Evolutionary conservation across 495 filamentous ascomycete species (phyloP), one percentile per base, ranked within the genome.

Genomic region (Clavariopsis aquatica): DNA sequence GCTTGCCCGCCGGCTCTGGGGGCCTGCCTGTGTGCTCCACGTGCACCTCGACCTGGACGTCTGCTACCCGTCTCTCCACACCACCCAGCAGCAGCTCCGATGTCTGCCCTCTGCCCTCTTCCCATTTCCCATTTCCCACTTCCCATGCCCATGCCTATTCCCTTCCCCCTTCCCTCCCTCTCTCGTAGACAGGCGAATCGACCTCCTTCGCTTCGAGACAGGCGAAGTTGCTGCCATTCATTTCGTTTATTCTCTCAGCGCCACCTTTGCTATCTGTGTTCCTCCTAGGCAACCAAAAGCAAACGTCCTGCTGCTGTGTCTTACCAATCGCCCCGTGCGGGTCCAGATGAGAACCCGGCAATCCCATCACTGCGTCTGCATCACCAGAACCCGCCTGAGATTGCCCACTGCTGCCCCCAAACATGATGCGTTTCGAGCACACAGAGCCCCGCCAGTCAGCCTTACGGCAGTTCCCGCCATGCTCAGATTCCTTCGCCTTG

Each of bases 361-460:
- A 23, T 24, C 15, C 54, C 36, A 45, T 43, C 17, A 57, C 31
- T 45, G 54, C 12, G 27, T 24, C 20, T 57, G 54, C 54, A 34
- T 57, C 54, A 45, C 54, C 31, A 15, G 12, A 41, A 17, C 1
- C 26, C 52, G 29, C 7, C 52, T 29, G 17, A 29, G 52, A 36
- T 29, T 54, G n/a, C 53, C n/a, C n/a, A n/a, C n/a, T 1, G 7
- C 9, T 7, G 9, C 17, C 17, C 51, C 57, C n/a, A 51, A 60
- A 60, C 46, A 60, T 4, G 22, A 59, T 59, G 38, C 24, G 56
- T 60, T 52, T 60, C 57, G 17, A 49, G 12, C 24, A 38, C 57
- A 60, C 46, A 52, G 45, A 27, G 57, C 45, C 28, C 2, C 36
- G 7, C 31, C 45, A 2, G 45, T 47, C 17, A 23, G 53, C 53